Evolutionary conservation across 2,329 filamentous ascomycete species (phyloP).

Genomic region (Rhynchosporium secalis): DNA sequence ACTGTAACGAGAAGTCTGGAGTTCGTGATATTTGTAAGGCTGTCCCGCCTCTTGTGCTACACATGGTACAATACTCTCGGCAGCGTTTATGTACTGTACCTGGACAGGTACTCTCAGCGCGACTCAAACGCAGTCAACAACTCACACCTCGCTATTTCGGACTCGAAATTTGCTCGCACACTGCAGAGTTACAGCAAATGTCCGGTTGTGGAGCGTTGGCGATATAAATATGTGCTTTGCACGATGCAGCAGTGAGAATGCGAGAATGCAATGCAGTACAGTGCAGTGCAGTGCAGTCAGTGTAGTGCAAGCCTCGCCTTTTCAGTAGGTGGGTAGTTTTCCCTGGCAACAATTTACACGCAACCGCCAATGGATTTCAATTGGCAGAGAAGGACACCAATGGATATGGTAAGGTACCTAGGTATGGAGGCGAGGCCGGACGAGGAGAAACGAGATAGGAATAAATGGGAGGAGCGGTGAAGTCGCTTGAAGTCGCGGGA

Average conservation of each 20-base stretch:
- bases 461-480: constrained; percentile 8
- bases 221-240: background rate
- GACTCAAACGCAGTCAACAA: background rate
- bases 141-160: background rate
- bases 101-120: too few species aligned
- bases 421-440: background rate
- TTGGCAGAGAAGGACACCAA: background rate
- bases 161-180: background rate
- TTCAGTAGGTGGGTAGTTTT: background rate
- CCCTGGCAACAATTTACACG: background rate
- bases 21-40: background rate
- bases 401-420: background rate
- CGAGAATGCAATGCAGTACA: background rate
- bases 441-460: background rate
- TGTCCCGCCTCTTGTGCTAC: background rate
- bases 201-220: background rate
- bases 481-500: background rate
- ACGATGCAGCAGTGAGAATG: too few species aligned
- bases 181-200: background rate
- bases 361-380: background rate
- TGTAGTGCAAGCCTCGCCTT: too few species aligned
- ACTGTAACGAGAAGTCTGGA: background rate
- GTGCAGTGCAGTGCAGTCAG: background rate
- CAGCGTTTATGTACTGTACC: too few species aligned
- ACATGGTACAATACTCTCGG: background rate